Evolutionary conservation across 371 early-diverging fungal genomes (phyloP), one percentile per base, ranked within the genome.

Genomic region (Cokeromyces recurvatus): DNA sequence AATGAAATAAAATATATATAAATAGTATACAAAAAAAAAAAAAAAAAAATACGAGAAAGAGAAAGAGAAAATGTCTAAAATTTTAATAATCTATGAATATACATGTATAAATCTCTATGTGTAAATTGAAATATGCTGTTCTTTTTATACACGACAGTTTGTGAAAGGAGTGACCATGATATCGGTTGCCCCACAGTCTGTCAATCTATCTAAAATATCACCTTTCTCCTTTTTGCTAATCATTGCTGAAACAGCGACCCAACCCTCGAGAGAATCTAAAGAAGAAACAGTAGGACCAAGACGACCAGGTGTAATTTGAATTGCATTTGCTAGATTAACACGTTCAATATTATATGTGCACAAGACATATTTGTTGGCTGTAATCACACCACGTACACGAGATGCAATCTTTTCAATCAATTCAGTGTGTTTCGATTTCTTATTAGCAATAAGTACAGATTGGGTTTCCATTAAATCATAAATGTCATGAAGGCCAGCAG

Each of bases 171-270:
- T 80, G 20, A 96, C 82, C 48, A 97, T 64, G 36, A 97, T 93
- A 62, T 97, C 98, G 5, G 79, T 79, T 2, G 96, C 98, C n/a
- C 95, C 95, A 45, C 87, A 69, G n/a, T 79, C 85, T 54, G 86
- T 82, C 55, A 97, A 69, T 53, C 73, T 59, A 51, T 97, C 98
- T 92, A 97, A 92, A 14, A 88, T 82, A 35, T 89, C 86, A 3
- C 87, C 94, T 36, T 86, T 79, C 24, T 76, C 52, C 40, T 74
- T 71, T 64, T 87, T 89, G 24, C 72, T 64, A 21, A 97, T 85
- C 98, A 97, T 96, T 38, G 87, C 78, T 29, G 82, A 82, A 20
- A 97, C 91, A 2, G 92, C 90, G 3, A 91, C 91, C 95, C 96
- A 95, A 23, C 70, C 74, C 24, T 82, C 85, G 34, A 77, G 74